These are phyloP conservation scores for Coniosporium apollinis DNA, from an alignment of 495 filamentous ascomycete genomes.

Conservation along the genomic window DNA sequence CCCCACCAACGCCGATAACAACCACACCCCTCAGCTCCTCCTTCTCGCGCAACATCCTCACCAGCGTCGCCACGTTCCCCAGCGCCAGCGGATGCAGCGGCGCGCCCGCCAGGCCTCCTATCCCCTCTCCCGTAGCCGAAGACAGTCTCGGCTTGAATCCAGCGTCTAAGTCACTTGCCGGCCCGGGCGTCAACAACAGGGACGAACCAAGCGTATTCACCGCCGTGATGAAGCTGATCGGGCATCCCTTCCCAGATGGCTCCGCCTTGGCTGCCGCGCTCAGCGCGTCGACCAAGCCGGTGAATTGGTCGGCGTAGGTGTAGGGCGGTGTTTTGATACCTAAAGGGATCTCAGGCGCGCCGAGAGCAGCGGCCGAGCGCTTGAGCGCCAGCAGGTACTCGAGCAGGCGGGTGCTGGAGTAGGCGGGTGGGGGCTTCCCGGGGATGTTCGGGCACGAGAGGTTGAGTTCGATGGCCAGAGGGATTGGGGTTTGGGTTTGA, in stretches of 20 bases:
- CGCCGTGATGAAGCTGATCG: slow-evolving; percentile 47
- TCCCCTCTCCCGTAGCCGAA: slow-evolving; percentile 31
- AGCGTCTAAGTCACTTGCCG: slow-evolving; percentile 1
- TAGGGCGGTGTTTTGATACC: slow-evolving; percentile 60
- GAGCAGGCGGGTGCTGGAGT: slow-evolving; percentile 28
- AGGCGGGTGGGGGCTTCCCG: slow-evolving; percentile 48
- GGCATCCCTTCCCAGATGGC: slow-evolving; percentile 14
- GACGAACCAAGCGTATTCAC: slow-evolving; percentile 57
- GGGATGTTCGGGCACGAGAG: slow-evolving; percentile 60
- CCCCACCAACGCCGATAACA: slow-evolving; percentile 53
- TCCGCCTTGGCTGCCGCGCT: slow-evolving; percentile 13
- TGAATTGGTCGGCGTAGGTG: slow-evolving; percentile 44
- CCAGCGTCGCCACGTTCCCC: slow-evolving; percentile 48
- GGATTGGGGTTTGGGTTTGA: slow-evolving; percentile 18
- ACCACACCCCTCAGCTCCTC: slow-evolving; percentile 27
- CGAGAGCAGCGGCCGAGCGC: too few relatives aligned
- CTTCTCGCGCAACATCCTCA: slow-evolving; percentile 34
- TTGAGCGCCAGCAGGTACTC: slow-evolving; percentile 28
- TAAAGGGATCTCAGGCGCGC: slow-evolving; percentile 22
- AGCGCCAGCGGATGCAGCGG: slow-evolving; percentile 56
- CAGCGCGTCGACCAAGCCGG: slow-evolving; percentile 32
- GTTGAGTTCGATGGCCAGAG: slow-evolving; percentile 50
- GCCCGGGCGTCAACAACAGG: slow-evolving; percentile 31
- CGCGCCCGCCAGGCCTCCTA: slow-evolving; percentile 51
- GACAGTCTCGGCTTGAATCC: slow-evolving; percentile 18